Conservation (phyloP, 495 filamentous ascomycete genomes). For the Baudoinia panamericana region DNA sequence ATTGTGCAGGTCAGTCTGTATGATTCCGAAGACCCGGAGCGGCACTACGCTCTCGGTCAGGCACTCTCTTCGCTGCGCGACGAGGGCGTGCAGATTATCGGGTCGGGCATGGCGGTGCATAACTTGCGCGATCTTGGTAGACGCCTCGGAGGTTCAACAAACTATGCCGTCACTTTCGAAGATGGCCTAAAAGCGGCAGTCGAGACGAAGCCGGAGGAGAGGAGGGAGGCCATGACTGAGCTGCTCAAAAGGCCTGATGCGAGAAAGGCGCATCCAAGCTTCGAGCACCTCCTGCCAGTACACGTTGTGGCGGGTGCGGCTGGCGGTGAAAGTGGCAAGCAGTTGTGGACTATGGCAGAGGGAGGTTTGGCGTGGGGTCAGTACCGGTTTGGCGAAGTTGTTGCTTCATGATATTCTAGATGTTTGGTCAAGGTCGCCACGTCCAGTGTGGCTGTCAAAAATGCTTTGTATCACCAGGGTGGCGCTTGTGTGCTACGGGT, state of each 20-base stretch:
- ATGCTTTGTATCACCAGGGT: no score
- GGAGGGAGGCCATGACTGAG: slow-evolving; percentile 47
- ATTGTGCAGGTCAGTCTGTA: slow-evolving; percentile 74
- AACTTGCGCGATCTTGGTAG: slow-evolving; percentile 48
- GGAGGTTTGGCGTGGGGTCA: slow-evolving; percentile 23
- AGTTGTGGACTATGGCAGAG: slow-evolving; percentile 22
- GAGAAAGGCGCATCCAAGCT: slow-evolving; percentile 60
- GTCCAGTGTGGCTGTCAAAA: no score
- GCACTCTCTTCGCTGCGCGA: slow-evolving; percentile 56
- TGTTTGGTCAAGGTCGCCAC: no score
- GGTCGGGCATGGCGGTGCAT: slow-evolving; percentile 79
- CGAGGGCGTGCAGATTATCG: slow-evolving; percentile 59
- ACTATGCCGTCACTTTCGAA: slow-evolving; percentile 52
- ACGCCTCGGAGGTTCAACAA: background rate
- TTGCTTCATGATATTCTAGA: no score
- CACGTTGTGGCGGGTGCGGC: slow-evolving; percentile 44
- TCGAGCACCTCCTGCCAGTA: slow-evolving; percentile 72
- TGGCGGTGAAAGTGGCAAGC: slow-evolving; percentile 16
- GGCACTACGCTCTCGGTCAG: slow-evolving; percentile 59
- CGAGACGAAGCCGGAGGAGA: slow-evolving; percentile 37
- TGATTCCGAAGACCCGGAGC: slow-evolving; percentile 50
- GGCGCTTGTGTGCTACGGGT: no score
- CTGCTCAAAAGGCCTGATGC: slow-evolving; percentile 54
- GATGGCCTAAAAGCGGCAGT: slow-evolving; percentile 63
- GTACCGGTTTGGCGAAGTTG: slow-evolving; percentile 24